Base-by-base conservation (phyloP, 106 monocot genomes). In the Phalaenopsis equestris region DNA sequence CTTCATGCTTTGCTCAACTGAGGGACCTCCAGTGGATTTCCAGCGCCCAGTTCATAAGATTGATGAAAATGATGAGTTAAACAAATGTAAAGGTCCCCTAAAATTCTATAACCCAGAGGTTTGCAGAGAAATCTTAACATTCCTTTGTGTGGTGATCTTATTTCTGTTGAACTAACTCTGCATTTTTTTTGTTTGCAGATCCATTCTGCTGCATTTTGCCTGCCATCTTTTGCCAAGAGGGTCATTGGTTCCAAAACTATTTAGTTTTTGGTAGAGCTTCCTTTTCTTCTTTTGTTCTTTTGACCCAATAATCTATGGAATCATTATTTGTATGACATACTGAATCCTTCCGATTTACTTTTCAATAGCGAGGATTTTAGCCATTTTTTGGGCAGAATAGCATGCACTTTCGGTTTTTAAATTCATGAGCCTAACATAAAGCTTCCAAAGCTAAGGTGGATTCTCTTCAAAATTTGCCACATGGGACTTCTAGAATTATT, bases 1-100 rank as follows among this genome's bases (percentile, higher is more conserved):
- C 61, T 97, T 97, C 86, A 97, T 97, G 96, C 87, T 97, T 83
- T 97, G 96, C 86, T 97, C 96, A 21, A 97, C 96, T 17, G 94
- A 92, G 75, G 96, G 96, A 0, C 96, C 92, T 11, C 16, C 76
- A 5, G 92, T 97, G 16, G 85, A 97, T 78, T 94, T 97, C 74
- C 77, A 90, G 80, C 82, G 85, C 75, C 96, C 94, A 11, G 87
- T 90, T 49, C 85, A 81, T 64, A 75, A 67, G 23, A 94, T 97
- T 10, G 90, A 97, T 41, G 92, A 90, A 75, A 82, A 86, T 70
- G 84, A 84, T 4, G 45, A 76, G 19, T 84, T 78, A 41, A 89
- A 79, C 43, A 83, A 79, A 79, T 74, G 83, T 1, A 90, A 86
- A 84, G 86, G 88, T 4, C 96, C 92, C 5, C 79, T 94, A 36